Evolutionary conservation across 225 moss, liverwort and hornwort species (phyloP).

Genomic region (Pleurozium schreberi): DNA sequence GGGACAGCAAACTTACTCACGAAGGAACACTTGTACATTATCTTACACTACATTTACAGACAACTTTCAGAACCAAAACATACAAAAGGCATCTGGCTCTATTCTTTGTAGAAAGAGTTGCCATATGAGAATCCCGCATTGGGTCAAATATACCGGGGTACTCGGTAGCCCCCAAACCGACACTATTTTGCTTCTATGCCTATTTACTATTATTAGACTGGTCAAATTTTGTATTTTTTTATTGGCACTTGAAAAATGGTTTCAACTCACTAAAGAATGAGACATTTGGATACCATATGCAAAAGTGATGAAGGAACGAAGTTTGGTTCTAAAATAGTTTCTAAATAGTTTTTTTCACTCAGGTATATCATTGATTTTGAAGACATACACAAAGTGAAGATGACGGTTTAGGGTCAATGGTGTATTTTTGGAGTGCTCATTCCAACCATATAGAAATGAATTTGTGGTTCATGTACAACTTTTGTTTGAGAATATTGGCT

Average conservation of each 20-base stretch:
- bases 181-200: background rate
- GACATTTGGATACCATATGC: background rate
- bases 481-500: too few relatives aligned
- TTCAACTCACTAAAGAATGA: background rate
- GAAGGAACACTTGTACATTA: background rate
- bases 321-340: background rate
- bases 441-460: too few relatives aligned
- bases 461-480: too few relatives aligned
- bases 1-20: background rate
- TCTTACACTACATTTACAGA: background rate
- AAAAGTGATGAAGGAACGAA: background rate
- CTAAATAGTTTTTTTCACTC: rapidly evolving
- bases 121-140: background rate
- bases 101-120: background rate
- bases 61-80: background rate
- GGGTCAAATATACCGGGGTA: background rate
- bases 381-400: background rate
- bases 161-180: background rate
- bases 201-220: background rate
- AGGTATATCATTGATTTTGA: background rate
- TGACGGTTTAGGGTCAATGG: background rate
- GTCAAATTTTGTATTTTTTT: background rate
- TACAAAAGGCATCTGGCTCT: background rate
- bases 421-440: background rate
- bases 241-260: background rate